Evolutionary conservation across 768 basidiomycete genomes (phyloP).

Genomic region (Mrakia blollopis): DNA sequence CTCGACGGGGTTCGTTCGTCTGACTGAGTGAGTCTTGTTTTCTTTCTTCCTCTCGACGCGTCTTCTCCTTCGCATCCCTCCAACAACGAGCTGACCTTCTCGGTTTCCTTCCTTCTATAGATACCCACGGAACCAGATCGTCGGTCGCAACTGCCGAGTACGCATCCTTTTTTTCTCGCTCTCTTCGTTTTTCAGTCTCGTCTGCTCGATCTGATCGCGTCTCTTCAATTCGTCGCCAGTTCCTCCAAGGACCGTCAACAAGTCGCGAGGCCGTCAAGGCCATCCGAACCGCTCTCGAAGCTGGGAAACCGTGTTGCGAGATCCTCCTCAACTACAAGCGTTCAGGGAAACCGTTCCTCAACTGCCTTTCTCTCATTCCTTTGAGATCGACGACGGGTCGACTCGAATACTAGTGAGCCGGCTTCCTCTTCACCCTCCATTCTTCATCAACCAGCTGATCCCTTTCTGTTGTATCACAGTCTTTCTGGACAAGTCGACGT

Average conservation of each 20-base stretch:
- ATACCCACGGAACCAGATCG: constrained; percentile 9
- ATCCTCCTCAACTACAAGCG: constrained; percentile 15
- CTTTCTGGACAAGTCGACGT: constrained; percentile 6
- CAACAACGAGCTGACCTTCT: not conserved
- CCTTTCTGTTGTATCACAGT: not conserved
- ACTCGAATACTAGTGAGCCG: not conserved
- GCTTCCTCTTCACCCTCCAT: not conserved
- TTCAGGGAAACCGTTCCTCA: not conserved
- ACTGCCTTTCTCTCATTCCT: not conserved
- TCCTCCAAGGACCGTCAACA: not conserved
- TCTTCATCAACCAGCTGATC: not conserved
- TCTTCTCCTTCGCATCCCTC: not conserved
- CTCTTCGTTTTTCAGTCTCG: not conserved
- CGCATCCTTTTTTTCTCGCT: not conserved
- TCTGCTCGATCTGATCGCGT: not conserved
- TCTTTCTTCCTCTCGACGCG: not conserved
- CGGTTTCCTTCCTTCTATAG: not conserved
- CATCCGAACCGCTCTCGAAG: not conserved
- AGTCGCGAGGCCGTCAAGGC: constrained; percentile 5
- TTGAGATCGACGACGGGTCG: not conserved
- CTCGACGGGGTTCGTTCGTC: constrained; percentile 9
- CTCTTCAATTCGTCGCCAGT: not conserved
- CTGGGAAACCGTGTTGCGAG: constrained; percentile 15
- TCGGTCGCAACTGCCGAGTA: constrained; percentile 9
- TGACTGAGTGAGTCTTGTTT: not conserved